phyloP scores from a whole-genome alignment of 164 flowering plant genomes.

The Berberis thunbergii region DNA sequence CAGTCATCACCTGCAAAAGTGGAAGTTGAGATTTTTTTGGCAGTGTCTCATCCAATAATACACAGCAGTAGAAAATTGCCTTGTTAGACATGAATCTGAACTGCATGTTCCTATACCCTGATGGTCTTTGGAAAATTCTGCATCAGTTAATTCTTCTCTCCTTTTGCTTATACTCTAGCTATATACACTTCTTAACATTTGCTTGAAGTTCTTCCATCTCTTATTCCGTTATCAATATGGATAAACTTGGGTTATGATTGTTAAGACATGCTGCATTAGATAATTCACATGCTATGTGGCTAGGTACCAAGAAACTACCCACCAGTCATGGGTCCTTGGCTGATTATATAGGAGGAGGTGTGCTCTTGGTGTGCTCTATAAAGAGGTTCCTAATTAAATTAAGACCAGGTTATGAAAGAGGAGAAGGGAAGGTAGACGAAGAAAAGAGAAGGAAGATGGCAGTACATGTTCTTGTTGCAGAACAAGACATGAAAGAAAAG shows the following conservation, averaged over 20 bases:
- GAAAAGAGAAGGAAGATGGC: conserved; percentile 1
- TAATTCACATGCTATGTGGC: no score
- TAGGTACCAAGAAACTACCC: no score
- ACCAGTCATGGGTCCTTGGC: neutral
- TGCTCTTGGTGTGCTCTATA: no score
- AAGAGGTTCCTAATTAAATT: neutral
- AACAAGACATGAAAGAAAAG: neutral
- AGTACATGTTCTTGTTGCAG: conserved; percentile 1
- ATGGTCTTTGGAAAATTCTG: neutral
- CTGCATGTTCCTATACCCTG: neutral
- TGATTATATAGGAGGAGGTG: neutral
- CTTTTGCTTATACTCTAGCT: neutral
- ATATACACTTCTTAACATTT: no score
- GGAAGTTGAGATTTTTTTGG: conserved; percentile 5
- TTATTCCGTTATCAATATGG: no score
- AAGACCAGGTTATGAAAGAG: neutral
- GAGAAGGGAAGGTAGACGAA: neutral
- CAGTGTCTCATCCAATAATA: neutral
- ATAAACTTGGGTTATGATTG: no score
- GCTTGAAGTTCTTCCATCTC: no score
- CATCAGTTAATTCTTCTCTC: neutral
- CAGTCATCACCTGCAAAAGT: conserved; percentile 34
- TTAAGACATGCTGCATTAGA: no score
- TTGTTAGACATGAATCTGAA: neutral
- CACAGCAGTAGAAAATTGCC: neutral